Evolutionary conservation across 345 rosid species (phyloP).

Genomic region (Heritiera littoralis): DNA sequence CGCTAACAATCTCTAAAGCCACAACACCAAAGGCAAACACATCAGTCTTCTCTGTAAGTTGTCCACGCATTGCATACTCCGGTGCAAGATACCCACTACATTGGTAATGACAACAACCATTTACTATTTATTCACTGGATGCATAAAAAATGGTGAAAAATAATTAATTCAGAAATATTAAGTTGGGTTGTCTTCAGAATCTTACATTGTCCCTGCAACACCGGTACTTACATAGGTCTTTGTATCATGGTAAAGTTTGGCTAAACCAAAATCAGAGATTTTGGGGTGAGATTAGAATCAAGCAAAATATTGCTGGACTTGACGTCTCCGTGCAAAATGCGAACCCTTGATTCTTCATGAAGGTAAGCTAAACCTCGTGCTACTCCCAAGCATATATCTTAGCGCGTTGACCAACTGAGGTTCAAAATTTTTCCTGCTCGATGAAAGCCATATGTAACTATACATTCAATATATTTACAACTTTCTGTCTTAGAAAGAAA

Average conservation of each 20-base stretch:
- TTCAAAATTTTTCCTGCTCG: conserved; percentile 41
- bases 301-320: conserved; percentile 54
- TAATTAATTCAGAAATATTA: not conserved
- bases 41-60: conserved; percentile 50
- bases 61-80: conserved; percentile 56
- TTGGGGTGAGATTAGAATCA: conserved; percentile 48
- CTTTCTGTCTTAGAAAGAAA: not conserved
- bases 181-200: not conserved
- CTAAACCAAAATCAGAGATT: conserved; percentile 65
- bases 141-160: not conserved
- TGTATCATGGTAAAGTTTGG: conserved; percentile 59
- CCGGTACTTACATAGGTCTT: conserved; percentile 63
- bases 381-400: conserved; percentile 48
- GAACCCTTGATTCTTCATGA: conserved; percentile 55
- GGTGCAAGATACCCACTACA: conserved; percentile 47
- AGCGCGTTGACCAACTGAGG: conserved; percentile 47
- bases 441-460: conserved; percentile 11
- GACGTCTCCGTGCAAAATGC: conserved; percentile 62
- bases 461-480: not conserved
- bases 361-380: conserved; percentile 59
- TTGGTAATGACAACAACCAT: not conserved
- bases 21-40: conserved; percentile 51
- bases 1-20: conserved; percentile 42
- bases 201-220: conserved; percentile 64
- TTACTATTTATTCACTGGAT: not conserved